These are phyloP conservation scores for Mimosa pudica DNA, from an alignment of 306 rosid genomes.

Conservation along the genomic window DNA sequence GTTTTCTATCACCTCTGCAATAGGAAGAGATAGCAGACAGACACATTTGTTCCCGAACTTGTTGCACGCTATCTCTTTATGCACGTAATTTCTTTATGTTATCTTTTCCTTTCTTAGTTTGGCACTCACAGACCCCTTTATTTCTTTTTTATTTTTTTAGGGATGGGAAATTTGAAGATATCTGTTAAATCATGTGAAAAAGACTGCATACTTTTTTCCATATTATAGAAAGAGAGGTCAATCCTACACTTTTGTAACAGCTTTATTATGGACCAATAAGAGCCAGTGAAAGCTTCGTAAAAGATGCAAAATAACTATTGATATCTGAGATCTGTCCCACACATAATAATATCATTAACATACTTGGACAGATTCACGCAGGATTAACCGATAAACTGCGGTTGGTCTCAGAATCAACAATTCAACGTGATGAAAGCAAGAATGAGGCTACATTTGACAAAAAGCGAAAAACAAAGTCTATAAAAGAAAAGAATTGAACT, in stretches of 20 bases:
- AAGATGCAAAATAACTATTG: slow-evolving; percentile 14
- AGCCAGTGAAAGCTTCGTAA: neutral
- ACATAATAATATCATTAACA: slow-evolving; percentile 1
- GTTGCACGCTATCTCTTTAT: too few relatives aligned
- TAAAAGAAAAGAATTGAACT: slow-evolving; percentile 44
- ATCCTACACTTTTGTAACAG: slow-evolving; percentile 9
- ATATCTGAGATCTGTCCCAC: neutral
- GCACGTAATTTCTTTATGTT: too few relatives aligned
- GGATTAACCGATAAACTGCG: slow-evolving; percentile 1
- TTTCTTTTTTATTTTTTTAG: too few relatives aligned
- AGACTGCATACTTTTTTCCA: neutral
- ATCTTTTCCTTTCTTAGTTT: too few relatives aligned
- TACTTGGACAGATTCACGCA: neutral
- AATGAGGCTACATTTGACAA: slow-evolving; percentile 1
- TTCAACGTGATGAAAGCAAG: slow-evolving; percentile 13
- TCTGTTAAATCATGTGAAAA: too few relatives aligned
- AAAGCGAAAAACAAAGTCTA: neutral
- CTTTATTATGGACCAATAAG: slow-evolving; percentile 10
- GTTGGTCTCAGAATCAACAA: slow-evolving; percentile 14
- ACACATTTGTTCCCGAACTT: too few relatives aligned
- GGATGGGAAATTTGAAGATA: too few relatives aligned
- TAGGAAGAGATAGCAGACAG: too few relatives aligned
- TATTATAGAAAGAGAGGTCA: neutral
- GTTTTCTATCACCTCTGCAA: too few relatives aligned
- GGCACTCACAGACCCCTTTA: too few relatives aligned